Base-by-base conservation (phyloP, 2,329 filamentous ascomycete genomes). In the Nectriaceae sp. region DNA sequence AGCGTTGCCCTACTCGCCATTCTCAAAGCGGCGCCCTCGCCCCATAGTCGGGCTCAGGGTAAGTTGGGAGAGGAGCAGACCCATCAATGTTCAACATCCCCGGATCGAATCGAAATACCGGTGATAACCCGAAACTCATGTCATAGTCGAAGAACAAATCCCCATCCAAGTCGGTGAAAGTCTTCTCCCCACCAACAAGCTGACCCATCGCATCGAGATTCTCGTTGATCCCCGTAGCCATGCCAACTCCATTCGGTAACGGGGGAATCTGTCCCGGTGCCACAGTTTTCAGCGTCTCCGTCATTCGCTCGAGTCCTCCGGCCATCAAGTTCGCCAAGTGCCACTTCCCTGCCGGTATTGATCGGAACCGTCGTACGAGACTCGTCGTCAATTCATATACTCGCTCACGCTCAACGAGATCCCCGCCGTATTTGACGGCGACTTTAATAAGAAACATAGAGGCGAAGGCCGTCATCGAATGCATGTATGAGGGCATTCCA, bases 401-500 rank as follows among this genome's bases (percentile, higher is more conserved):
- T 1, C 64, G 56, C 4, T 62, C 57, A 2, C 68, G 63, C n/a
- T 76, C 68, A 18, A 76, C 69, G 1, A 75, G 64, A 31, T 71
- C 67, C n/a, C 66, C 69, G 3, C 65, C 67, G 44, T 75, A 70
- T 21, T 74, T 75, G 20, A 70, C 67, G 1, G 74, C 68, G 1
- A 78, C 64, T 50, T 78, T 77, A 29, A 77, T 69, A 1, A 79
- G 66, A 49, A 80, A 79, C 55, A 78, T 75, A 55, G 74, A 78
- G 2, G 77, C 75, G 48, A 79, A 79, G 0, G 74, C 75, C 0
- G 75, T 77, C 77, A 79, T 80, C 38, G 74, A 75, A 47, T 77
- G 74, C 37, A 78, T 69, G 42, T 78, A 79, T 3, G 75, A 74
- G 2, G 77, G 76, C 61, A 79, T 75, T 2, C 76, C 74, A 53